A percentile compares a stretch with the other conserved stretches of the same genome.
These are phyloP conservation scores for Arthrobotrys entomopaga DNA, from an alignment of 2,329 filamentous ascomycete species.

Conservation along the genomic window DNA sequence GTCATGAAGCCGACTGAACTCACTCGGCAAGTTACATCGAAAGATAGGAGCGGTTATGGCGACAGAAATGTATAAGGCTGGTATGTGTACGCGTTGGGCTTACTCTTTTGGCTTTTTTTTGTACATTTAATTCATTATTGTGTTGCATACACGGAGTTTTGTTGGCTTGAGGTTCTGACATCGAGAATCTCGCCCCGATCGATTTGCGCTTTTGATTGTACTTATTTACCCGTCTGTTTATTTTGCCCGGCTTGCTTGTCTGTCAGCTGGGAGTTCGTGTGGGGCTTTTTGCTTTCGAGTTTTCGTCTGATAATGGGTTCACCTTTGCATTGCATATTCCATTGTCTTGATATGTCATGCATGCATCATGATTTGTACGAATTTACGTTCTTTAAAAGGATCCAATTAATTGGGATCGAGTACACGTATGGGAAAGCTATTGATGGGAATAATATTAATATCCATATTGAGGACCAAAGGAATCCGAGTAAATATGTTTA, in stretches of 20 bases:
- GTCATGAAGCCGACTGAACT: constrained; percentile 14
- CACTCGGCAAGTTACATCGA: constrained; percentile 14
- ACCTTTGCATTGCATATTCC: neutral
- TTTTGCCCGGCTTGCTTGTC: constrained; percentile 20
- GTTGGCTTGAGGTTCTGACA: constrained; percentile 35
- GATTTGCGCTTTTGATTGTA: constrained; percentile 37
- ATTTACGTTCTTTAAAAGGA: constrained; percentile 9
- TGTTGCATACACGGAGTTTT: constrained; percentile 15
- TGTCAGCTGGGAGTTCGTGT: constrained; percentile 15
- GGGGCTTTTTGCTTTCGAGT: constrained; percentile 28
- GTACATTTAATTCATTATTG: constrained; percentile 18
- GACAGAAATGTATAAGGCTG: constrained; percentile 29
- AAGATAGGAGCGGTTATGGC: constrained; percentile 24
- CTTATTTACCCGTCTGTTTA: too few relatives aligned
- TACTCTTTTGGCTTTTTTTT: neutral
- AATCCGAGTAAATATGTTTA: too few relatives aligned
- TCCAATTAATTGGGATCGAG: too few relatives aligned
- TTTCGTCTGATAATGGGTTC: neutral
- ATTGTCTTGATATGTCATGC: too few relatives aligned
- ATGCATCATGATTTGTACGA: constrained; percentile 33
- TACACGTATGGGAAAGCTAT: neutral
- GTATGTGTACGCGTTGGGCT: too few relatives aligned
- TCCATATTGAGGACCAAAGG: too few relatives aligned
- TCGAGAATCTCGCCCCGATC: constrained; percentile 29
- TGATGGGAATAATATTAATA: too few relatives aligned